phyloP scores from a whole-genome alignment of 495 filamentous ascomycete species.

The Daldinia decipiens region DNA sequence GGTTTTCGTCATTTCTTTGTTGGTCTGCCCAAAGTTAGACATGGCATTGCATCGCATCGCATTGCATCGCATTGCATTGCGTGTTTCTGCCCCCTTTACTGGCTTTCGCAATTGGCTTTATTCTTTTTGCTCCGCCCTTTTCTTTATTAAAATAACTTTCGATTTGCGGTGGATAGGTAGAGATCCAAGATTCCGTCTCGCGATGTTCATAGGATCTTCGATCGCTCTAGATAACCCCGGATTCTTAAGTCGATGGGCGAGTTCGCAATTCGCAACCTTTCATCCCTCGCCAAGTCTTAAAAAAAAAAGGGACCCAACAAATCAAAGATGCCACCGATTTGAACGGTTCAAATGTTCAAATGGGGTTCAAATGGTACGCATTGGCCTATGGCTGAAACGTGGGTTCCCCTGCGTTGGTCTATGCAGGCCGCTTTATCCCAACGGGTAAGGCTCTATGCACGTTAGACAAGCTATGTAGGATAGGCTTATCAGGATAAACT shows the following conservation, averaged over 20 bases:
- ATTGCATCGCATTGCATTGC: background rate
- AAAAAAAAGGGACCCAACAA: conserved; percentile 9
- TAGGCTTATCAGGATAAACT: conserved; percentile 2
- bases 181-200: background rate
- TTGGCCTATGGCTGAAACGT: conserved; percentile 37
- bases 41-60: background rate
- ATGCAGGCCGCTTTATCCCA: conserved; percentile 36
- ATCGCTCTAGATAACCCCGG: conserved; percentile 23
- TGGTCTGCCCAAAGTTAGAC: conserved; percentile 11
- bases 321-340: conserved; percentile 1
- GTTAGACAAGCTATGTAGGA: conserved; percentile 2
- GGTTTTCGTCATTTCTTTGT: conserved; percentile 13
- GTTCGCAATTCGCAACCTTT: conserved; percentile 17
- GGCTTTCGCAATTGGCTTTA: background rate
- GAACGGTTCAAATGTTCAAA: conserved; percentile 9
- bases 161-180: background rate
- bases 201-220: background rate
- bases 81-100: background rate
- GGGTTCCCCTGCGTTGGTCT: conserved; percentile 38
- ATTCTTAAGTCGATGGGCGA: conserved; percentile 17
- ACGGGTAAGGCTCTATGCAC: conserved; percentile 32
- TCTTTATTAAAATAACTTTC: background rate
- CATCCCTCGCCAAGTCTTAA: conserved; percentile 9
- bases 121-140: background rate
- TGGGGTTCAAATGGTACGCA: conserved; percentile 23